A percentile compares a stretch with the other conserved stretches of the same genome.
Conservation (phyloP, 352 stramenopile genomes). For the Globisporangium uncinulatum region DNA sequence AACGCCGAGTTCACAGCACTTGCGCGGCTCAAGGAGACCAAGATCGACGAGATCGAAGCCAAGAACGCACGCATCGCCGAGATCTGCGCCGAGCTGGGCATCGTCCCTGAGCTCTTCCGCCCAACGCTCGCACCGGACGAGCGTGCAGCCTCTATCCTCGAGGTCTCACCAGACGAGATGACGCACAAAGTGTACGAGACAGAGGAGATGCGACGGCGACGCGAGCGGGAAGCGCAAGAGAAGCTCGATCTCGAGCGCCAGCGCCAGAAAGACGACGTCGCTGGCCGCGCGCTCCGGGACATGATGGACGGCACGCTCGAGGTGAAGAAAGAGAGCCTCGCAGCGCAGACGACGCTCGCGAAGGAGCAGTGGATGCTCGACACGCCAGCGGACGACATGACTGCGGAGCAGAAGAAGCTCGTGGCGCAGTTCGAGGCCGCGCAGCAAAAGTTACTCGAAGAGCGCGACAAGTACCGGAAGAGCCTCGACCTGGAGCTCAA, state of each 20-base stretch:
- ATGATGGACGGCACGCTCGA: constrained; percentile 95
- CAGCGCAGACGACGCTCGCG: constrained; percentile 47
- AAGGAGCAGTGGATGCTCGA: constrained; percentile 89
- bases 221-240: constrained; percentile 36
- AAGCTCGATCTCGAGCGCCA: constrained; percentile 27
- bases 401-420: constrained; percentile 71
- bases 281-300: constrained; percentile 71
- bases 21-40: constrained; percentile 64
- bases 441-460: constrained; percentile 74
- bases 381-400: constrained; percentile 69
- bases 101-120: constrained; percentile 30
- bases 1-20: constrained; percentile 85
- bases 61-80: constrained; percentile 88
- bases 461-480: constrained; percentile 90
- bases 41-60: constrained; percentile 82
- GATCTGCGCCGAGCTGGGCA: constrained; percentile 68
- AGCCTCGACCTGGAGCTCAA: constrained; percentile 86
- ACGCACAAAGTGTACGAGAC: constrained; percentile 83
- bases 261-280: constrained; percentile 80
- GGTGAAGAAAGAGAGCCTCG: constrained; percentile 76
- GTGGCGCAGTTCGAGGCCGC: constrained; percentile 55
- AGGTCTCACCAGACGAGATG: constrained; percentile 73
- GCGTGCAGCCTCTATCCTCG: constrained; percentile 55
- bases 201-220: constrained; percentile 44
- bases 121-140: constrained; percentile 58